Conservation (phyloP, 768 basidiomycete species). For the Podaxis pistillaris region DNA sequence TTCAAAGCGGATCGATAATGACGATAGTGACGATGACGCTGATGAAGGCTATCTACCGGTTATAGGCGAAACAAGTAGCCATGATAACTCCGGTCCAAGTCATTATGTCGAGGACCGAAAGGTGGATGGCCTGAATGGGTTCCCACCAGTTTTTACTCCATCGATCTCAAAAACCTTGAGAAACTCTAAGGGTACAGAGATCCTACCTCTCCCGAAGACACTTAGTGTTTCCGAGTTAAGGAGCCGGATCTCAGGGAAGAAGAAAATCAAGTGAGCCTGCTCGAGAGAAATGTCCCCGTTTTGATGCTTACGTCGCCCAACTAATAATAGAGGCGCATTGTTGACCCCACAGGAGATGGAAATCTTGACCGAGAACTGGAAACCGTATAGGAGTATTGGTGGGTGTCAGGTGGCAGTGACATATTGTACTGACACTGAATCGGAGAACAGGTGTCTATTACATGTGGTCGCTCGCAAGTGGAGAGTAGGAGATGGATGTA, state of each 20-base stretch:
- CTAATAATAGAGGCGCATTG: slow-evolving; percentile 54
- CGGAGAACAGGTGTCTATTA: slow-evolving; percentile 64
- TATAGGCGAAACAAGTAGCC: slow-evolving; percentile 15
- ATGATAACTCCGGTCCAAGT: slow-evolving; percentile 15
- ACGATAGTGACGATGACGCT: slow-evolving; percentile 20
- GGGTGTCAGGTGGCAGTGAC: slow-evolving; percentile 21
- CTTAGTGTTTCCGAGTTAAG: slow-evolving; percentile 57
- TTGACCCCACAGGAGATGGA: slow-evolving; percentile 84
- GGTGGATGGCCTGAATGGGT: slow-evolving; percentile 24
- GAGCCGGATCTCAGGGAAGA: slow-evolving; percentile 63
- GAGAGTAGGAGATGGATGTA: slow-evolving; percentile 14
- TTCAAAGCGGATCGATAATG: background rate
- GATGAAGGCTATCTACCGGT: slow-evolving; percentile 33
- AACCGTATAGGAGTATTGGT: slow-evolving; percentile 82
- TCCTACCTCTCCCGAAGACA: slow-evolving; percentile 53
- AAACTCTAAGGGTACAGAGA: slow-evolving; percentile 27
- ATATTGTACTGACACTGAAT: slow-evolving; percentile 1
- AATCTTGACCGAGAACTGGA: slow-evolving; percentile 71
- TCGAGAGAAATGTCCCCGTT: slow-evolving; percentile 8
- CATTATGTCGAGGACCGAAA: background rate
- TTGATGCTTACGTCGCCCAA: slow-evolving; percentile 16
- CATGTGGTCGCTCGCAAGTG: slow-evolving; percentile 76
- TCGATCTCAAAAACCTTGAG: slow-evolving; percentile 58
- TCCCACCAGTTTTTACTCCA: slow-evolving; percentile 66
- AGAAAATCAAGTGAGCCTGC: slow-evolving; percentile 62